These are phyloP conservation scores for Hyaloscypha variabilis DNA, from an alignment of 495 filamentous ascomycete genomes.

Conservation along the genomic window DNA sequence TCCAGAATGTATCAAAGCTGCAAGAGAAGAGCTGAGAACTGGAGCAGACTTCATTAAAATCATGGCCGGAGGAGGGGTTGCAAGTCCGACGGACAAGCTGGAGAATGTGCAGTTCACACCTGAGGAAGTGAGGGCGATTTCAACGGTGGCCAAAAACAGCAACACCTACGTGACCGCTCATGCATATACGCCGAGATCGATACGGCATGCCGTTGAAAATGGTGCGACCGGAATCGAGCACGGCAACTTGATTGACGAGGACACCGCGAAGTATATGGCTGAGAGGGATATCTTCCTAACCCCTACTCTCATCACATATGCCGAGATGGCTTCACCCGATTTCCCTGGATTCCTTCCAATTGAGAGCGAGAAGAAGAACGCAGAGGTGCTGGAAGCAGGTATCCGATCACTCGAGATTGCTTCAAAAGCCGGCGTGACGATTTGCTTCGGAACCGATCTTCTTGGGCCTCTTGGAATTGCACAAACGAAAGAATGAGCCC, in stretches of 20 bases:
- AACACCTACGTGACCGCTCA: slow-evolving; percentile 59
- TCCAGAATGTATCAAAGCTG: slow-evolving; percentile 49
- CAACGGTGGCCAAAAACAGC: slow-evolving; percentile 44
- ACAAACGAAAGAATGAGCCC: slow-evolving; percentile 52
- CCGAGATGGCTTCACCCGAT: slow-evolving; percentile 46
- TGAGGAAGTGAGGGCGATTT: slow-evolving; percentile 54
- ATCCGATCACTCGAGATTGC: slow-evolving; percentile 47
- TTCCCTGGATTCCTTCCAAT: slow-evolving; percentile 47
- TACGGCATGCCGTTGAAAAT: slow-evolving; percentile 55
- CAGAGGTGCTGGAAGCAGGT: slow-evolving; percentile 46
- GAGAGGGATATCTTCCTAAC: slow-evolving; percentile 50
- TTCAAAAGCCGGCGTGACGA: slow-evolving; percentile 48
- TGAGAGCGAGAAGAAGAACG: slow-evolving; percentile 46
- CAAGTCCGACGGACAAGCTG: slow-evolving; percentile 50
- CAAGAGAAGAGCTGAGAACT: slow-evolving; percentile 52
- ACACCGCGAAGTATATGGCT: slow-evolving; percentile 51
- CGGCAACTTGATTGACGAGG: slow-evolving; percentile 54
- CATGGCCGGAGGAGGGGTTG: slow-evolving; percentile 58
- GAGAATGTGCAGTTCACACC: slow-evolving; percentile 53
- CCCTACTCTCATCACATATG: slow-evolving; percentile 55
- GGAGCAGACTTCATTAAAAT: slow-evolving; percentile 62
- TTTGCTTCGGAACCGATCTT: slow-evolving; percentile 60
- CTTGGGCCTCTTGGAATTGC: slow-evolving; percentile 47
- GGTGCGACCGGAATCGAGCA: slow-evolving; percentile 60
- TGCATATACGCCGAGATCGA: slow-evolving; percentile 53